Evolutionary conservation across 1,139 yeast genomes (phyloP).

Genomic region (Yamadazyma jaroonii): DNA sequence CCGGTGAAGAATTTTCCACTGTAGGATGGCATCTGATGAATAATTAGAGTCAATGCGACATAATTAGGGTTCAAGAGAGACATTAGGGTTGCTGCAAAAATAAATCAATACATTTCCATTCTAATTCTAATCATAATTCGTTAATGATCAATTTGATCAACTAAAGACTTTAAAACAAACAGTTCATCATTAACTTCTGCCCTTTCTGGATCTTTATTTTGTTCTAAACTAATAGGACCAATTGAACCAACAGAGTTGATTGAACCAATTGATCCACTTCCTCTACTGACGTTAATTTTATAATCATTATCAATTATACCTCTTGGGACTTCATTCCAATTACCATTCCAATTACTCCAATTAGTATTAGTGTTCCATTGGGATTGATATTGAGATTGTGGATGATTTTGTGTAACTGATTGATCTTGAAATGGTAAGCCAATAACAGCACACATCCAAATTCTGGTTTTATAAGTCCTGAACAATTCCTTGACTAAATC

Average conservation of each 20-base stretch:
- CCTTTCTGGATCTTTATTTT: slow-evolving; percentile 4
- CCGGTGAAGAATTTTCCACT: no score
- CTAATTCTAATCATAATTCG: slow-evolving; percentile 7
- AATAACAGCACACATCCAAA: slow-evolving; percentile 92
- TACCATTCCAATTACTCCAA: background rate
- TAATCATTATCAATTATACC: background rate
- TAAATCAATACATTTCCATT: background rate
- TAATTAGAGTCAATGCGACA: no score
- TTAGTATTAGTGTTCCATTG: background rate
- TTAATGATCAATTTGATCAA: slow-evolving; percentile 39
- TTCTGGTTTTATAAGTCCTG: slow-evolving; percentile 90
- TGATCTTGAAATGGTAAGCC: slow-evolving; percentile 26
- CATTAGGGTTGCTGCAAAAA: no score
- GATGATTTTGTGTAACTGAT: background rate
- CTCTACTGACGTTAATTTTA: slow-evolving; percentile 5
- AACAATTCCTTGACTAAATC: slow-evolving; percentile 89
- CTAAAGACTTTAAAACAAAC: slow-evolving; percentile 41
- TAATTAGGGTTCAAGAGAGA: background rate
- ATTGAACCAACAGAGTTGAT: background rate
- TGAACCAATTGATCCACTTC: background rate
- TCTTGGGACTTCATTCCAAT: slow-evolving; percentile 1
- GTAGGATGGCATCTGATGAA: no score
- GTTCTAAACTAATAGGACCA: background rate
- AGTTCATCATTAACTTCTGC: slow-evolving; percentile 24
- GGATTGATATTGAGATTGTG: background rate